Conservation (phyloP, 164 flowering plant species). For the Nelumbo lutea region DNA sequence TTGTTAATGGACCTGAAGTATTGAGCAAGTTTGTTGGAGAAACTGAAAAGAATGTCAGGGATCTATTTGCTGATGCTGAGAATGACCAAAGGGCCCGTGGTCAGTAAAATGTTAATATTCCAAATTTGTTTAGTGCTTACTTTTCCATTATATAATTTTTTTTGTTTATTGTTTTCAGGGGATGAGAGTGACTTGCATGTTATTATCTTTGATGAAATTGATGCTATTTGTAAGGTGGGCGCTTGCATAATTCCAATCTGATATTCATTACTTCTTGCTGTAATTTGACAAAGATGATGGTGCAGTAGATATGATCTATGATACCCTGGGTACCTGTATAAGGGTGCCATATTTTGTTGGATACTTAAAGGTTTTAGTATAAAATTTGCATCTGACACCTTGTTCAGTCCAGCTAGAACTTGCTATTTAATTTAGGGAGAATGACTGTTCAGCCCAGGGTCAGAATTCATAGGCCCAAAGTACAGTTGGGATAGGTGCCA, state of each 20-base stretch:
- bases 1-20: constrained; percentile 79
- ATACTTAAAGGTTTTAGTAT: too few relatives aligned
- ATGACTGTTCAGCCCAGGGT: too few relatives aligned
- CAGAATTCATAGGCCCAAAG: too few relatives aligned
- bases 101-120: constrained; percentile 6
- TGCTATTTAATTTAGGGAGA: too few relatives aligned
- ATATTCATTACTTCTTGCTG: neutral
- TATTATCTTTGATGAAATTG: constrained; percentile 78
- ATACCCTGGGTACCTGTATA: too few relatives aligned
- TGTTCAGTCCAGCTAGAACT: too few relatives aligned
- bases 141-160: neutral
- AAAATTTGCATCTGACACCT: too few relatives aligned
- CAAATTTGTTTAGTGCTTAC: neutral
- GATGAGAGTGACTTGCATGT: constrained; percentile 75
- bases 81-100: constrained; percentile 57
- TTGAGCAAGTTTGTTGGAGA: constrained; percentile 72
- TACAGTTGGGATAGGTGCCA: too few relatives aligned
- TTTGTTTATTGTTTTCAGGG: constrained; percentile 31
- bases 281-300: neutral
- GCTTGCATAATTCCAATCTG: neutral
- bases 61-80: constrained; percentile 77
- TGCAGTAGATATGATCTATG: too few relatives aligned
- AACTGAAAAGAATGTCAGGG: constrained; percentile 68
- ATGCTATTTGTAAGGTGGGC: constrained; percentile 74
- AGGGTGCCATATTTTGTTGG: too few relatives aligned